Evolutionary conservation across 495 filamentous ascomycete genomes (phyloP).

Genomic region (Podospora conica): DNA sequence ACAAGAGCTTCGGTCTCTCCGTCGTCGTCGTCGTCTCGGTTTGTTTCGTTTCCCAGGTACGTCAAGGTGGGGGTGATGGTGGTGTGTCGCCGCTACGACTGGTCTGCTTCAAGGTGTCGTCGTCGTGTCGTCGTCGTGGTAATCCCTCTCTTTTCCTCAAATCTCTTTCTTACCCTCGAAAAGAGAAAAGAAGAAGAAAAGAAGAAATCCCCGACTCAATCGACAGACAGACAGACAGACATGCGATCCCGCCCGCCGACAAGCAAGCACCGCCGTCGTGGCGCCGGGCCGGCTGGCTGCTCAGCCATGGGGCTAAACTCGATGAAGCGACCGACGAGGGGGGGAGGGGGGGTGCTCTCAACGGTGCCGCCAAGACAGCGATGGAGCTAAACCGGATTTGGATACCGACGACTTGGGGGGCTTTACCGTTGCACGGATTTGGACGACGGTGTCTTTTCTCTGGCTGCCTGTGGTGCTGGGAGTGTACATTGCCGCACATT

Average conservation of each 20-base stretch:
- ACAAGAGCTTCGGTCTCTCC: not conserved
- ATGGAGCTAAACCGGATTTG: slow-evolving; percentile 2
- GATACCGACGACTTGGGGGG: slow-evolving; percentile 3
- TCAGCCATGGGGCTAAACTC: slow-evolving; percentile 26
- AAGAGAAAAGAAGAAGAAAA: not conserved
- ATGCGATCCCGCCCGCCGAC: not conserved
- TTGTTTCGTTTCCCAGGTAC: not conserved
- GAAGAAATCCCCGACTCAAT: not conserved
- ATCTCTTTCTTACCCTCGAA: not conserved
- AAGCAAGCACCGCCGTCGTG: no score
- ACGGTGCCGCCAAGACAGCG: not conserved
- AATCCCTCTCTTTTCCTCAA: not conserved
- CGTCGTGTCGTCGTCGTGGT: not conserved
- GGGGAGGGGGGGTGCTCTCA: not conserved
- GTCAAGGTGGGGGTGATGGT: not conserved
- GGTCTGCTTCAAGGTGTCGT: not conserved
- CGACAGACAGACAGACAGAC: not conserved
- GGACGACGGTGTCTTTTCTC: not conserved
- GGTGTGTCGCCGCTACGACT: not conserved
- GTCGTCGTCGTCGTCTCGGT: not conserved
- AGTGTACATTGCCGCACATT: not conserved
- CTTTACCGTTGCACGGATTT: not conserved
- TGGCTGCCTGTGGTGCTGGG: not conserved
- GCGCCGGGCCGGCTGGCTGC: not conserved
- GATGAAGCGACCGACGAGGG: slow-evolving; percentile 28